These are phyloP conservation scores for Limnomonas spitsbergensis DNA, from an alignment of 139 green algal species.

Conservation along the genomic window DNA sequence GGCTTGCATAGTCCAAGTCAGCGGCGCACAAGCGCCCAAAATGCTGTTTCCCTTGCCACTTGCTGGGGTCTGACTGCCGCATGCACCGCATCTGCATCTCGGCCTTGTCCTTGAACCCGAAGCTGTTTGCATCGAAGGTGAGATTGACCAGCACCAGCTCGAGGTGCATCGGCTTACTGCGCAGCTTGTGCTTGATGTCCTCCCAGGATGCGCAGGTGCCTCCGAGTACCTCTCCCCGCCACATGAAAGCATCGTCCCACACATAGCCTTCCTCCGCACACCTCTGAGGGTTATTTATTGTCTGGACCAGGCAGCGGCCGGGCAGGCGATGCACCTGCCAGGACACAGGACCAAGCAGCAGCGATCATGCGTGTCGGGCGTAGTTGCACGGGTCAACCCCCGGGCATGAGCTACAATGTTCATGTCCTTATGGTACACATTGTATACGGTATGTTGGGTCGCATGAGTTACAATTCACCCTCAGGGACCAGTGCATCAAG, in stretches of 20 bases:
- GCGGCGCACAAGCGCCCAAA: constrained; percentile 3
- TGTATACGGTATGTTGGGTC: background rate
- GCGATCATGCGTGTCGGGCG: too few species aligned
- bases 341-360: too few species aligned
- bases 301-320: background rate
- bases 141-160: background rate
- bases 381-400: too few species aligned
- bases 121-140: background rate
- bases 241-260: background rate
- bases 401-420: background rate
- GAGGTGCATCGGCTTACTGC: background rate
- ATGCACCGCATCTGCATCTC: background rate
- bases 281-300: background rate
- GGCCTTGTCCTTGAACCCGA: background rate
- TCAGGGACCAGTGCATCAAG: too few species aligned
- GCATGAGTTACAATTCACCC: too few species aligned
- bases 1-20: background rate
- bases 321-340: background rate
- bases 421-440: background rate
- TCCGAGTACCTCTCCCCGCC: background rate
- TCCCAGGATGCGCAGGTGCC: background rate
- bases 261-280: background rate
- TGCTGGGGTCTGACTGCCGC: background rate
- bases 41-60: background rate
- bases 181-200: background rate